Percentiles rank a stretch among this genome's conserved stretches.
Conservation (phyloP, 108 stramenopile genomes). For the Cyclotella distinguenda region DNA sequence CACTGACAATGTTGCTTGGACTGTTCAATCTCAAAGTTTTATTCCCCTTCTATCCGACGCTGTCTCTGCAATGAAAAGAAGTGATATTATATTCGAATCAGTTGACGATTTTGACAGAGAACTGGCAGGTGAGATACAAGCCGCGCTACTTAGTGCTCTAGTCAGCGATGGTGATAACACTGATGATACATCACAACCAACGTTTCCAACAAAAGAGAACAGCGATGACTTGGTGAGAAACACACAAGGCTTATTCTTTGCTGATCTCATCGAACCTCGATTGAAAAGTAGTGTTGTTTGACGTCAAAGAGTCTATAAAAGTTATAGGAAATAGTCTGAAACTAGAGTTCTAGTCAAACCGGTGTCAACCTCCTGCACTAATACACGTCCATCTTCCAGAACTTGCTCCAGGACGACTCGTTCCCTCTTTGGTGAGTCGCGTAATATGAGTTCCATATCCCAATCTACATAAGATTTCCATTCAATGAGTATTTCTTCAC, state of each 20-base stretch:
- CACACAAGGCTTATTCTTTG: not conserved
- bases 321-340: constrained; percentile 48
- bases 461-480: constrained; percentile 51
- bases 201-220: not conserved
- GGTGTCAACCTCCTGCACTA: constrained; percentile 40
- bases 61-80: not conserved
- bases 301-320: not conserved
- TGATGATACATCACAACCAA: too few species aligned
- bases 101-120: constrained; percentile 36
- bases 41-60: not conserved
- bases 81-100: constrained; percentile 15
- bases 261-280: not conserved
- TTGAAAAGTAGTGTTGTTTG: not conserved
- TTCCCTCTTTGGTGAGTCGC: constrained; percentile 41
- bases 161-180: constrained; percentile 13
- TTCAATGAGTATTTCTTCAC: constrained; percentile 30
- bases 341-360: constrained; percentile 41
- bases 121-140: constrained; percentile 40
- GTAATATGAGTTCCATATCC: constrained; percentile 46
- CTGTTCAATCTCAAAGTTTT: constrained; percentile 11
- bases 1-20: constrained; percentile 10
- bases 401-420: constrained; percentile 31
- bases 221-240: not conserved
- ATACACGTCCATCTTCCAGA: constrained; percentile 45
- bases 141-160: constrained; percentile 20